phyloP scores from a whole-genome alignment of 2,329 filamentous ascomycete species.

The Davidsoniella virescens region DNA sequence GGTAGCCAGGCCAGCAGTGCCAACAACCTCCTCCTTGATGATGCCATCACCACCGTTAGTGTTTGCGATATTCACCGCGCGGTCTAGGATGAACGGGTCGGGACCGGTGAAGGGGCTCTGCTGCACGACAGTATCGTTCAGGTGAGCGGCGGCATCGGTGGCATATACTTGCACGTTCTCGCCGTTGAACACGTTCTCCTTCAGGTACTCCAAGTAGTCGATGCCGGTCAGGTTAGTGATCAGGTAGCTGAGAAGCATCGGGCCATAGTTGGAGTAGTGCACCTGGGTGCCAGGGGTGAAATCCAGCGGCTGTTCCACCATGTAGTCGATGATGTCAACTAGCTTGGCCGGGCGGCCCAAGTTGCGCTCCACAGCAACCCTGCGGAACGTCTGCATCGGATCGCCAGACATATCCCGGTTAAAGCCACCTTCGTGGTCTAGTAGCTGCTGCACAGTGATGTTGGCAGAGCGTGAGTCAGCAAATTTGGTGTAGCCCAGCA shows the following conservation, averaged over 20 bases:
- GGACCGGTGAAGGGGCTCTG: constrained; percentile 11
- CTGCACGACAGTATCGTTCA: constrained; percentile 11
- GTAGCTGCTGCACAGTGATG: constrained; percentile 14
- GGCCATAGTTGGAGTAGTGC: constrained; percentile 14
- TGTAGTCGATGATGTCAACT: constrained; percentile 15
- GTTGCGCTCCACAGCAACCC: constrained; percentile 2
- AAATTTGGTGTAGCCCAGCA: constrained; percentile 9
- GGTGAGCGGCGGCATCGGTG: constrained; percentile 10
- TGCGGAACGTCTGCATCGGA: constrained; percentile 11
- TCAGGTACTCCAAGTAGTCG: constrained; percentile 10
- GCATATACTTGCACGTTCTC: constrained; percentile 13
- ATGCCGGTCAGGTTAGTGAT: constrained; percentile 11
- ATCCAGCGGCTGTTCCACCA: constrained; percentile 11
- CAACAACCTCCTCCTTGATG: constrained; percentile 13
- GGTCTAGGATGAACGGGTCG: constrained; percentile 9
- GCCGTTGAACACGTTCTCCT: constrained; percentile 8
- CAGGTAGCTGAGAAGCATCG: constrained; percentile 15
- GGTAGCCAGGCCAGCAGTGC: constrained; percentile 10
- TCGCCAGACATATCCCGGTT: constrained; percentile 9
- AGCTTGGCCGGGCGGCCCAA: constrained; percentile 11
- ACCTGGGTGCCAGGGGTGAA: constrained; percentile 2
- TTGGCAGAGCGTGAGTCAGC: constrained; percentile 8
- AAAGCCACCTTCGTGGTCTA: constrained; percentile 10
- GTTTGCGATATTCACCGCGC: neutral
- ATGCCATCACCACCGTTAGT: constrained; percentile 13